A percentile compares a stretch with the other conserved stretches of the same genome.
phyloP scores from a whole-genome alignment of 345 rosid genomes.

The Syzygium oleosum region DNA sequence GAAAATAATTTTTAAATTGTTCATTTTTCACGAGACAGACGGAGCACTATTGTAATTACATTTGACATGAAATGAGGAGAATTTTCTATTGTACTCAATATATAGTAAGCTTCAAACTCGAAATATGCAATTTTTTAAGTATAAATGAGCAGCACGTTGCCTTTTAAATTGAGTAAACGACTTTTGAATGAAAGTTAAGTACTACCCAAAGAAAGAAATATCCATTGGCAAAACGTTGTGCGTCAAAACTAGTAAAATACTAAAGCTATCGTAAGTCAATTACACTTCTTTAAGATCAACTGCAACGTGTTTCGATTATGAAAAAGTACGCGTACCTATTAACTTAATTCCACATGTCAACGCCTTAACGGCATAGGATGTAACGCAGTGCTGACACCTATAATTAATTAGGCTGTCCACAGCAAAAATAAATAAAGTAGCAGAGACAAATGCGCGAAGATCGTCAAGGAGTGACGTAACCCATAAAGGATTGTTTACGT shows the following conservation, averaged over 20 bases:
- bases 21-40: no score
- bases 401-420: no score
- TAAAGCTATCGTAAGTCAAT: neutral
- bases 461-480: no score
- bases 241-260: neutral
- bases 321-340: neutral
- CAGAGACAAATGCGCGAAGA: no score
- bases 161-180: neutral
- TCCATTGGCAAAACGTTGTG: neutral
- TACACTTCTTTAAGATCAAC: neutral
- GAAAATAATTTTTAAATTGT: no score
- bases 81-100: neutral
- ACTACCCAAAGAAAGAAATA: neutral
- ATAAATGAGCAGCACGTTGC: neutral
- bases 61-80: neutral
- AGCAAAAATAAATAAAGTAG: no score
- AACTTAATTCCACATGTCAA: neutral
- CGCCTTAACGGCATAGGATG: neutral
- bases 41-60: neutral
- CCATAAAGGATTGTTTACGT: no score
- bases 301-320: accelerated
- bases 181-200: neutral
- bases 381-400: no score
- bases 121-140: neutral
- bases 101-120: neutral